Base-by-base conservation (phyloP, 805 yeast genomes). In the Pichia cabralensis region DNA sequence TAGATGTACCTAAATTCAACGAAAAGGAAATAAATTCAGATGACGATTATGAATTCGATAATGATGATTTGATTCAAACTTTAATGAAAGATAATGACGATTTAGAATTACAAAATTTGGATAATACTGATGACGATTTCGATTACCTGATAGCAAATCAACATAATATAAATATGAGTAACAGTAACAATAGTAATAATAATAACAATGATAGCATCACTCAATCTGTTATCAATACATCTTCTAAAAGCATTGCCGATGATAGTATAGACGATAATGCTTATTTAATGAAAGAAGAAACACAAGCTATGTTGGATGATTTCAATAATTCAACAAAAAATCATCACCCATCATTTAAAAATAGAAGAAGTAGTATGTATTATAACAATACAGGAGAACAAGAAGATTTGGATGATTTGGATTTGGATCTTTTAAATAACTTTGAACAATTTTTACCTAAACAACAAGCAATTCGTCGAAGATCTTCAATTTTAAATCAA, bases 1-100 rank as follows among this genome's bases (percentile, higher is more conserved):
- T 69, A 37, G 69, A 60, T 38, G 77, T 71, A 4, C 79, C 77
- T 12, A 67, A 64, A 41, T 56, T 72, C 39, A 63, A 64, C 30
- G 76, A 69, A 18, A 48, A 52, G 19, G 64, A 58, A 14, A 39
- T 57, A 9, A 53, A 60, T 35, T 71, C 80, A 0, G 85, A 76
- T 37, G 84, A 74, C 9, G 88, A 76, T 47, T 76, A 77, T 45
- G 77, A 71, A 44, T 65, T 71, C 39, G 77, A 60, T 41, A 63
- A 67, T 30, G 69, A 69, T 37, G 70, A 65, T 38, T 55, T 64
- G 30, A 57, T 66, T 24, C 56, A 52, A 33, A 55, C 64, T 8
- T 44, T 60, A 28, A 56, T 59, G 37, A 54, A 55, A 23, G 64
- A 60, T 45, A 56, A 59, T 35, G 63, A 60, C 30, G 64, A 60